Evolutionary conservation across 352 stramenopile genomes (phyloP).

Genomic region (Hyaloperonospora brassicae): DNA sequence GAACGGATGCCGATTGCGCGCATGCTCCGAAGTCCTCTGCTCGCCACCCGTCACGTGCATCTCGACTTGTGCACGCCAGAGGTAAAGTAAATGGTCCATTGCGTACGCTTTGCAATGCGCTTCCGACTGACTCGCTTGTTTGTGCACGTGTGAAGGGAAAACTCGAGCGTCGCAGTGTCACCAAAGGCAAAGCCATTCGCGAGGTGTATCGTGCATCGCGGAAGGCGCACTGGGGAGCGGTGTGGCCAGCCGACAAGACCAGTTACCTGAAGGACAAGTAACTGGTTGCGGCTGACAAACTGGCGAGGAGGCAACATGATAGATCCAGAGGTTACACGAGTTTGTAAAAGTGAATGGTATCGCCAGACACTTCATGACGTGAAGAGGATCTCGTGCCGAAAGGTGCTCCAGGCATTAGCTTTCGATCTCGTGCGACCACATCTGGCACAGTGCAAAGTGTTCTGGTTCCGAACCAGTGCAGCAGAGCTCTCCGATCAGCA

Average conservation of each 20-base stretch:
- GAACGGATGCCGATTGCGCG: slow-evolving; percentile 36
- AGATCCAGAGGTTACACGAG: too few relatives aligned
- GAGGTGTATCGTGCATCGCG: slow-evolving; percentile 76
- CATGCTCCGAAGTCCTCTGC: slow-evolving; percentile 59
- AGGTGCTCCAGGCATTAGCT: too few relatives aligned
- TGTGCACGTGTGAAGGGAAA: slow-evolving; percentile 34
- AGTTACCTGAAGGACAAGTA: slow-evolving; percentile 40
- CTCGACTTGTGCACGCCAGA: slow-evolving; percentile 78
- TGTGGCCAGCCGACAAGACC: slow-evolving; percentile 60
- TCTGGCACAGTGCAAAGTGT: too few relatives aligned
- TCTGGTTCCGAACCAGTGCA: too few relatives aligned
- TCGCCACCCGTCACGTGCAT: slow-evolving; percentile 70
- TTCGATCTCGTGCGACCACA: too few relatives aligned
- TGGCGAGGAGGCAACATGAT: too few relatives aligned
- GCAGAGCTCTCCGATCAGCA: too few relatives aligned
- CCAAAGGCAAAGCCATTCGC: slow-evolving; percentile 60
- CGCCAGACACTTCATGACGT: too few relatives aligned
- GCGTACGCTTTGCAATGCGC: slow-evolving; percentile 1
- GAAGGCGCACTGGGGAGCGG: slow-evolving; percentile 75
- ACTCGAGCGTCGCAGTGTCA: slow-evolving; percentile 71
- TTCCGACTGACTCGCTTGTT: slow-evolving; percentile 7
- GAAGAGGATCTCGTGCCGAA: too few relatives aligned
- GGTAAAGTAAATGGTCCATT: slow-evolving; percentile 17
- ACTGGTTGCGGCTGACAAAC: too few relatives aligned
- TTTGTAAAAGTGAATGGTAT: too few relatives aligned